phyloP scores from a whole-genome alignment of 192 early-diverging fungal genomes.

The Obelidium mucronatum region DNA sequence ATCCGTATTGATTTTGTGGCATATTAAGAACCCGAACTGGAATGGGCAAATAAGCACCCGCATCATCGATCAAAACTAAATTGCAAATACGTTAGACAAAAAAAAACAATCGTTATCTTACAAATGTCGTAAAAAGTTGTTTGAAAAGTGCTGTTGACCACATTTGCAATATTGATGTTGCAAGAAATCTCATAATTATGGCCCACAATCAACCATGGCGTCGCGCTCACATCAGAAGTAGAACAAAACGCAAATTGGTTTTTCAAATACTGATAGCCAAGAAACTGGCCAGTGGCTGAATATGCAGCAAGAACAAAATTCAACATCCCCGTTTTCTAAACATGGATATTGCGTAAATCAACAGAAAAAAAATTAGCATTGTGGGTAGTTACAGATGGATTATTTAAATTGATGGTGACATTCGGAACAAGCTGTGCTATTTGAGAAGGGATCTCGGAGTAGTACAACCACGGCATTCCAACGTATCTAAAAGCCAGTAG shows the following conservation, averaged over 20 bases:
- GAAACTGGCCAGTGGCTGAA: slow-evolving; percentile 55
- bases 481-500: slow-evolving; percentile 28
- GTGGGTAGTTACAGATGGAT: slow-evolving; percentile 5
- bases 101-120: slow-evolving; percentile 24
- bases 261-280: slow-evolving; percentile 48
- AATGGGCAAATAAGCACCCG: slow-evolving; percentile 43
- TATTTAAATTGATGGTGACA: slow-evolving; percentile 31
- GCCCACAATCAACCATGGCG: slow-evolving; percentile 47
- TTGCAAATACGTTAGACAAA: background rate
- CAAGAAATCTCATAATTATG: slow-evolving; percentile 46
- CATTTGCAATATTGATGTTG: slow-evolving; percentile 41
- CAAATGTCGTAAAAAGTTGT: slow-evolving; percentile 59
- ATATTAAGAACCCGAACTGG: slow-evolving; percentile 55
- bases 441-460: slow-evolving; percentile 30
- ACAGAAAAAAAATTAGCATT: background rate
- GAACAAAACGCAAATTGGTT: slow-evolving; percentile 38
- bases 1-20: slow-evolving; percentile 31
- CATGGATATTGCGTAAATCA: background rate
- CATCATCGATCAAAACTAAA: slow-evolving; percentile 42
- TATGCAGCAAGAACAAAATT: slow-evolving; percentile 54
- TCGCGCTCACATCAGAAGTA: background rate
- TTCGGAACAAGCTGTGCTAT: slow-evolving; percentile 32
- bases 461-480: slow-evolving; percentile 54
- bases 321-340: slow-evolving; percentile 25
- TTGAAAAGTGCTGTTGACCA: slow-evolving; percentile 26